Evolutionary conservation across 73 alveolate species (phyloP).

Genomic region (Paramecium pentaurelia): DNA sequence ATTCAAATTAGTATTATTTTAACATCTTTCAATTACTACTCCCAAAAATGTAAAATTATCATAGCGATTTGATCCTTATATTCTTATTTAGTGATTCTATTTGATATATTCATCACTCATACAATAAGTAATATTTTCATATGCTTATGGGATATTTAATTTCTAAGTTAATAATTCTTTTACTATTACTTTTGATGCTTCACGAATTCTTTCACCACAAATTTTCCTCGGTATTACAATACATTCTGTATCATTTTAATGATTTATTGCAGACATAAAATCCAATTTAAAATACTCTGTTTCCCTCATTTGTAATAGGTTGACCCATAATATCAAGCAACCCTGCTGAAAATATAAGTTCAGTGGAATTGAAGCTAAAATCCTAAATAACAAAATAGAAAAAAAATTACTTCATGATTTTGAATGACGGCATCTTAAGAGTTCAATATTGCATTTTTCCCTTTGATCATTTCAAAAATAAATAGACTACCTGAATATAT

Average conservation of each 20-base stretch:
- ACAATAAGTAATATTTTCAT: neutral
- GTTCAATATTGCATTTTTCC: neutral
- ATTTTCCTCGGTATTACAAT: neutral
- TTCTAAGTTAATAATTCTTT: neutral
- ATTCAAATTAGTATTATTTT: neutral
- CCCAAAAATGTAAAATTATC: neutral
- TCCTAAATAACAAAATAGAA: neutral
- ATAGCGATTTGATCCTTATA: neutral
- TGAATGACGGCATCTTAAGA: neutral
- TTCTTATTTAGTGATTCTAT: neutral
- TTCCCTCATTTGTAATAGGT: neutral
- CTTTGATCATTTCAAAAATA: neutral
- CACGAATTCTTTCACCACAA: neutral
- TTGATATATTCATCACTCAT: neutral
- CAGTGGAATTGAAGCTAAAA: neutral
- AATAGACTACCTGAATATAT: neutral
- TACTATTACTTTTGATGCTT: neutral
- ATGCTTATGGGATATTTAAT: neutral
- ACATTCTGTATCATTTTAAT: neutral
- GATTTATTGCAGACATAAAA: neutral
- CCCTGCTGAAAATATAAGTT: neutral
- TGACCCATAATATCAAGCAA: neutral
- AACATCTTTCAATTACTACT: neutral
- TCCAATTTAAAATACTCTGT: neutral
- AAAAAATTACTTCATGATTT: neutral